Evolutionary conservation across 2,329 filamentous ascomycete genomes (phyloP), one percentile per base, ranked within the genome.

Genomic region (Apiospora phragmitis): DNA sequence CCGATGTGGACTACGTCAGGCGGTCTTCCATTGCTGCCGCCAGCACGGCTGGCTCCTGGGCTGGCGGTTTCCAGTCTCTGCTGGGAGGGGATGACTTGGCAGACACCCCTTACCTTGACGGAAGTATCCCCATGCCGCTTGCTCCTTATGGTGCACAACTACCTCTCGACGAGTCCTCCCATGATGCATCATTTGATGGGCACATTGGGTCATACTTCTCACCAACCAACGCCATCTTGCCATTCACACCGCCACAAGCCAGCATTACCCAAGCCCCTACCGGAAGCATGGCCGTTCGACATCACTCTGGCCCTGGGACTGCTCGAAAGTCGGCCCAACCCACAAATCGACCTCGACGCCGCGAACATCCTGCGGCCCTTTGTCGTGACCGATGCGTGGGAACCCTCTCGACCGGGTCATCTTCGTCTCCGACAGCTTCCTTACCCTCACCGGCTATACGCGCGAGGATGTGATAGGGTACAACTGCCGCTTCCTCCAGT

Each of bases 281-380:
- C 6, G 43, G n/a, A 18, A 21, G 21, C 21, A 7, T n/a, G 8
- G 18, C 51, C 70, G 0, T 97, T 97, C 77, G 94, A 97, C 79
- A 95, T 97, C 91, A 85, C 97, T 73, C 90, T 91, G 69, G 93
- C 94, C 24, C 81, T 97, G 72, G 89, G 87, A 88, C 89, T 93
- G 72, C 93, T 97, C 24, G 93, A 93, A 1, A 92, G 91, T 1
- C 88, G 94, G 72, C 91, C 91, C 47, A 90, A 94, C 71, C 93
- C 94, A 0, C 90, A 93, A 77, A 94, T 97, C 70, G 91, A 95
- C 72, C 93, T 97, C 49, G 94, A 94, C 21, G 92, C 93, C 2
- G 94, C 97, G 26, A 94, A 97, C 79, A 87, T 97, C 81, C 97
- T 94, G 0, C 97, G 94, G 79, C 93, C 94, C 1, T 97, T 97